A percentile compares a stretch with the other conserved stretches of the same genome.
Conservation (phyloP, 768 basidiomycete genomes). For the Guyanaporus albipodus region DNA sequence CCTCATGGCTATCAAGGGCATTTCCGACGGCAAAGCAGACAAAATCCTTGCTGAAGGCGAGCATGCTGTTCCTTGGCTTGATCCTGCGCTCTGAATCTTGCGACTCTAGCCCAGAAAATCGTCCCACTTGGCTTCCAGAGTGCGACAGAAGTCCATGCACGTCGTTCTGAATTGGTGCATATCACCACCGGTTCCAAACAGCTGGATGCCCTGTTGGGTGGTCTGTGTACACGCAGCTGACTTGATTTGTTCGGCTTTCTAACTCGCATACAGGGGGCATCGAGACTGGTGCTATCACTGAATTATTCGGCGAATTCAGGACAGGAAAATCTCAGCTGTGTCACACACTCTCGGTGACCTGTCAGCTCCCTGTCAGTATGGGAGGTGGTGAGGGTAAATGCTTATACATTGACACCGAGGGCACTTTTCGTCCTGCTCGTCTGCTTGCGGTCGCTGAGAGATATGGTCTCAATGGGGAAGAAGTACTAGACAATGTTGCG, state of each 20-base stretch:
- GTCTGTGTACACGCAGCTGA: constrained; percentile 36
- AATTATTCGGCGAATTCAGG: constrained; percentile 97
- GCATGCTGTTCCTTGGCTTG: constrained; percentile 16
- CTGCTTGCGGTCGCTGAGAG: constrained; percentile 93
- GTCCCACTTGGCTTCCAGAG: constrained; percentile 97
- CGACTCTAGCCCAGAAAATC: constrained; percentile 82
- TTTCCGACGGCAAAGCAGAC: constrained; percentile 95
- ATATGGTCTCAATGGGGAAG: constrained; percentile 95
- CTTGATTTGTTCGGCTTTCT: constrained; percentile 6
- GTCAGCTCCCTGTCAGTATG: constrained; percentile 95
- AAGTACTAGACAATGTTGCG: constrained; percentile 96
- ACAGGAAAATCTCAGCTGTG: constrained; percentile 98
- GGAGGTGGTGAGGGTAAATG: constrained; percentile 99
- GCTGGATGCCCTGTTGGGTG: constrained; percentile 91
- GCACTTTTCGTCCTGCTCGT: constrained; percentile 96
- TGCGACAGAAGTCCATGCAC: constrained; percentile 94
- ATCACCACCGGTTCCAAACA: constrained; percentile 97
- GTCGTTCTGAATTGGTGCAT: constrained; percentile 90
- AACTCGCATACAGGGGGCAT: constrained; percentile 66
- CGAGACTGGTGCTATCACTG: constrained; percentile 97
- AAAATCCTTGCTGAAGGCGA: constrained; percentile 90
- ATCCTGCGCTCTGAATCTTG: constrained; percentile 4
- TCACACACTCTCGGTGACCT: constrained; percentile 96
- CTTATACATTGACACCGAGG: constrained; percentile 98
- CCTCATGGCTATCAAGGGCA: constrained; percentile 88